Base-by-base conservation (phyloP, 805 yeast genomes). In the Nakazawaea populi region DNA sequence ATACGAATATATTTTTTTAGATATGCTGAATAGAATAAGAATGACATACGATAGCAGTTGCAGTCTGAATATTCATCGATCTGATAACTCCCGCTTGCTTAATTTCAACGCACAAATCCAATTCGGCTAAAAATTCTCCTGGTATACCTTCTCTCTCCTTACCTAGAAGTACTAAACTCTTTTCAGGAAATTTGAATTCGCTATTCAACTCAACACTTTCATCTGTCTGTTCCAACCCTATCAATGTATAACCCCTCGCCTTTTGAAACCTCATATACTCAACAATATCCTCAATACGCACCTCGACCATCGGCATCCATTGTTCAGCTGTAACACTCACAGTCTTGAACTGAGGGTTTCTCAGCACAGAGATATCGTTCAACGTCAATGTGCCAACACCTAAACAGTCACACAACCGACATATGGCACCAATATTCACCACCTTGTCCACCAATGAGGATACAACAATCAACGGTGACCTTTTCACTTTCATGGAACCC, bases 41-140 rank as follows among this genome's bases (percentile, higher is more conserved):
- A 66, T 91, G 96, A 6, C 90, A 96, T 47, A 91, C 80, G 24
- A 91, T 90, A 0, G 97, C 98, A 0, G 97, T 84, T 1, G 97
- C 98, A 0, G 97, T 91, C 69, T 91, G 98, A 54, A 91, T 91
- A 61, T 91, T 91, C 98, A 91, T 91, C 1, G 97, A 90, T 57
- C 98, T 75, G 40, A 92, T 82, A 14, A 91, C 90, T 12, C 98
- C 98, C 40, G 82, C 84, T 63, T 91, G 98, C 62, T 89, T 88
- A 58, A 91, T 91, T 61, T 91, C 96, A 40, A 92, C 81, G 63
- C 97, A 91, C 57, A 83, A 71, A 62, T 91, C 97, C 34, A 92
- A 71, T 60, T 87, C 92, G 0, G 88, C 85, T 49, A 91, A 69
- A 30, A 91, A 68, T 39, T 85, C 85, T 6, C 96, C 96, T 0